These are phyloP conservation scores for Fusarium ambrosium DNA, from an alignment of 2,329 filamentous ascomycete genomes.

Conservation along the genomic window DNA sequence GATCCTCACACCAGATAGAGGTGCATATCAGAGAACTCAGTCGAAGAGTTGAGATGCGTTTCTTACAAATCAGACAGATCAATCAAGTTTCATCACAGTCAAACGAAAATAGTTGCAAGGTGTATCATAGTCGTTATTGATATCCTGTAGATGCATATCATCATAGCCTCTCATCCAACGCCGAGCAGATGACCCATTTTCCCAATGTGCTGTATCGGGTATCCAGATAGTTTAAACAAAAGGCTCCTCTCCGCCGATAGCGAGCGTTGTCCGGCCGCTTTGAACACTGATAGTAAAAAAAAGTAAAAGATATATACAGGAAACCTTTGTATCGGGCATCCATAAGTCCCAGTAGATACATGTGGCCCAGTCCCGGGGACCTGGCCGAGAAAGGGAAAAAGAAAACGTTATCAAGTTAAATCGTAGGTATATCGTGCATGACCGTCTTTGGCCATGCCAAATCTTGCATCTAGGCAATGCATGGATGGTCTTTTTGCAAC, in stretches of 20 bases:
- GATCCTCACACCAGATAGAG: neutral
- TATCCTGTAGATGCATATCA: conserved; percentile 42
- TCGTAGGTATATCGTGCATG: conserved; percentile 34
- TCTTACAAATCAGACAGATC: neutral
- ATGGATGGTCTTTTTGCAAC: conserved; percentile 15
- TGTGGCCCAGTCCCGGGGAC: conserved; percentile 25
- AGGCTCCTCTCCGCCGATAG: conserved; percentile 35
- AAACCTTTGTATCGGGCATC: conserved; percentile 22
- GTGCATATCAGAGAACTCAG: neutral
- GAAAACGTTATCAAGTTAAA: conserved; percentile 38
- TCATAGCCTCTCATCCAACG: conserved; percentile 47
- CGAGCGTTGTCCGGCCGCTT: conserved; percentile 46
- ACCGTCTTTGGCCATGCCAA: conserved; percentile 26
- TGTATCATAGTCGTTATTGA: conserved; percentile 44
- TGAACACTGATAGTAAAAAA: conserved; percentile 38
- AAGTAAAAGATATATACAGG: conserved; percentile 41
- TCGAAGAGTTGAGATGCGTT: neutral
- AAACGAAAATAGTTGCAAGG: neutral
- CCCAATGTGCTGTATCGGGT: conserved; percentile 50
- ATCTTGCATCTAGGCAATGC: conserved; percentile 28
- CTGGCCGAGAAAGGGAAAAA: conserved; percentile 26
- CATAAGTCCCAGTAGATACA: conserved; percentile 42
- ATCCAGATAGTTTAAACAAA: conserved; percentile 49
- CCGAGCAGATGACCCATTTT: conserved; percentile 44
- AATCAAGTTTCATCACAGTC: neutral